These are phyloP conservation scores for Rugosomyces carneus DNA, from an alignment of 1,284 basidiomycete species.

Conservation along the genomic window DNA sequence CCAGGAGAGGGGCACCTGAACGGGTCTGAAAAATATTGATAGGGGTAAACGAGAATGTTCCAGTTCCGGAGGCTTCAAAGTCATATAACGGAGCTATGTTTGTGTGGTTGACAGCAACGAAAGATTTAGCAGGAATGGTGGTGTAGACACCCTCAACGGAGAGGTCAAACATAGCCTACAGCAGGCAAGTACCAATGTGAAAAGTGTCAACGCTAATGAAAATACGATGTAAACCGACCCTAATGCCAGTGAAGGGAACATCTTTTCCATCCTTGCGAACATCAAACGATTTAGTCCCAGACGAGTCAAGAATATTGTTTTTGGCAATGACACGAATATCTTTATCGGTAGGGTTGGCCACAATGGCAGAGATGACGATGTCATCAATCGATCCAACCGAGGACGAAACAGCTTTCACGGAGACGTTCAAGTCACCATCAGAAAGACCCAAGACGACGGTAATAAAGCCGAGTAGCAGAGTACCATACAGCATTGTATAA, in stretches of 20 bases:
- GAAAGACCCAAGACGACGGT: no score
- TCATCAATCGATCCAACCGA: background rate
- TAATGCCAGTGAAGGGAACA: slow-evolving; percentile 7
- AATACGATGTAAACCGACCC: background rate
- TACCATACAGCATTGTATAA: no score
- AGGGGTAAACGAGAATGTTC: slow-evolving; percentile 3
- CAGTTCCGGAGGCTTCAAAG: slow-evolving; percentile 6
- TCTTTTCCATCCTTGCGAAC: slow-evolving; percentile 4
- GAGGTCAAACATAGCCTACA: slow-evolving; percentile 10
- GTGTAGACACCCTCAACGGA: slow-evolving; percentile 3
- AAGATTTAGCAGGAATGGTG: slow-evolving; percentile 6
- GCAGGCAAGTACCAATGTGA: background rate
- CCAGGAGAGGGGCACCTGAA: background rate
- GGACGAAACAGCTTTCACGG: background rate
- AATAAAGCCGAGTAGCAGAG: no score
- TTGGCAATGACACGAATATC: slow-evolving; percentile 10
- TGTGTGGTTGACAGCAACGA: slow-evolving; percentile 10
- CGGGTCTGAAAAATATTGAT: slow-evolving; percentile 2
- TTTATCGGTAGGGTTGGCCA: slow-evolving; percentile 9
- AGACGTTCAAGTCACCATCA: no score
- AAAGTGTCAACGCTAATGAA: no score
- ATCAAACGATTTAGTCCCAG: slow-evolving; percentile 5
- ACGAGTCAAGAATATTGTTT: slow-evolving; percentile 10
- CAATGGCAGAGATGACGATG: slow-evolving; percentile 7
- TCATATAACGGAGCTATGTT: slow-evolving; percentile 7